Evolutionary conservation across 805 yeast genomes (phyloP).

Genomic region (Sugiyamaella mastotermitis): DNA sequence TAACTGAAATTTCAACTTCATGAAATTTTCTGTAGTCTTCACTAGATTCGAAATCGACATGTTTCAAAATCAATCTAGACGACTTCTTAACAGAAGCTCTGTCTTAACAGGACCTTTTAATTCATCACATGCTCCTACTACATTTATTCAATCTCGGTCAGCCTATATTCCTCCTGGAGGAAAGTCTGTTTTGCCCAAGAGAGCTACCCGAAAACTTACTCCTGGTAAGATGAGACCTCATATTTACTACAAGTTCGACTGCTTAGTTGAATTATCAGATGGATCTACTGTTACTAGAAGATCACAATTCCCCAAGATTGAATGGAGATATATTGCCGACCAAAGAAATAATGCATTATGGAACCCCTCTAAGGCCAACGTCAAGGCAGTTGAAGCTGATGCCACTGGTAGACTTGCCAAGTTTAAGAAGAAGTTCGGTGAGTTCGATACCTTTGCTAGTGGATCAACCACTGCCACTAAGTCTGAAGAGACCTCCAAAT

Average conservation of each 20-base stretch:
- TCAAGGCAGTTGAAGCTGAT: conserved; percentile 68
- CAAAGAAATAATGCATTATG: conserved; percentile 82
- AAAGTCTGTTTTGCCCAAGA: conserved; percentile 12
- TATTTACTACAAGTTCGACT: conserved; percentile 83
- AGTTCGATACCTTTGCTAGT: conserved; percentile 23
- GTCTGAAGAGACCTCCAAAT: conserved; percentile 9
- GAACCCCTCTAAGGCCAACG: conserved; percentile 82
- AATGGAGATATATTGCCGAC: conserved; percentile 78
- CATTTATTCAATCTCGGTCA: not conserved
- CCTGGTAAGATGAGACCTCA: conserved; percentile 89
- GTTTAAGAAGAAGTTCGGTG: conserved; percentile 30
- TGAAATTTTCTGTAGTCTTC: too few species aligned
- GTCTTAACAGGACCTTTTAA: too few species aligned
- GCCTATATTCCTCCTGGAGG: conserved; percentile 19
- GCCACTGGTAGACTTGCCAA: conserved; percentile 66
- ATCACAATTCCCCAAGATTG: conserved; percentile 83
- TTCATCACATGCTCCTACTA: not conserved
- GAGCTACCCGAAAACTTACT: conserved; percentile 25
- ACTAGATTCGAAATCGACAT: too few species aligned
- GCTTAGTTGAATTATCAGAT: conserved; percentile 84
- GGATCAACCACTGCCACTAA: conserved; percentile 24
- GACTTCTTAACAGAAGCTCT: too few species aligned
- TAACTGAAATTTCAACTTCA: too few species aligned
- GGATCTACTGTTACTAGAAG: conserved; percentile 84
- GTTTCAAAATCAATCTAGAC: too few species aligned